phyloP scores from a whole-genome alignment of 1,139 yeast genomes.

The Blastobotrys aristatus region DNA sequence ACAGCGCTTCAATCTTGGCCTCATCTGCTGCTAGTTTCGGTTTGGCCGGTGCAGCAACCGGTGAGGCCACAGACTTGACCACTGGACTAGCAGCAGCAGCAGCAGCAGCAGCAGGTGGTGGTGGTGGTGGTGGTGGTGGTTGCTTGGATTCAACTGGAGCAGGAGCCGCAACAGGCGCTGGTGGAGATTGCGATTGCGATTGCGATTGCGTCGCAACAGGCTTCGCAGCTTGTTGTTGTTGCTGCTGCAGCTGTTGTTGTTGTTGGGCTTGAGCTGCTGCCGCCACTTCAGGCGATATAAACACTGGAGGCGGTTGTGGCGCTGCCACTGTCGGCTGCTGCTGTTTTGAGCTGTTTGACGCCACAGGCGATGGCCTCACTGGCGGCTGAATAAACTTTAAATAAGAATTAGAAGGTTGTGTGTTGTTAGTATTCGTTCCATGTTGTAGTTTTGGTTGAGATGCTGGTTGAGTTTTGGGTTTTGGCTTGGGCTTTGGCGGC shows the following conservation, averaged over 20 bases:
- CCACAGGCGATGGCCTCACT: neutral
- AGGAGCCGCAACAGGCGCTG: conserved; percentile 7
- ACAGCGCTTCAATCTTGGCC: conserved; percentile 6
- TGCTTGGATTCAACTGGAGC: neutral
- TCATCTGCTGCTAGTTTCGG: neutral
- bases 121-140: neutral
- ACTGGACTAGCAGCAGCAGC: neutral
- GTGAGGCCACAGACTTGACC: neutral
- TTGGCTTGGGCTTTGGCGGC: neutral
- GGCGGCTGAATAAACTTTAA: neutral
- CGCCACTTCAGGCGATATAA: conserved; percentile 1
- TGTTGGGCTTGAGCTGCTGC: conserved; percentile 6
- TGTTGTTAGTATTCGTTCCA: neutral
- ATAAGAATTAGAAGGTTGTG: neutral
- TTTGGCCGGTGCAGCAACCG: neutral
- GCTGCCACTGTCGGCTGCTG: too few species aligned
- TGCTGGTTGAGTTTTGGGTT: neutral
- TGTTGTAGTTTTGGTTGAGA: neutral
- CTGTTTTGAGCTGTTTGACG: too few species aligned
- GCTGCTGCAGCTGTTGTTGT: neutral
- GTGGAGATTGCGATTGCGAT: neutral
- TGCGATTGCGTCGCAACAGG: conserved; percentile 3
- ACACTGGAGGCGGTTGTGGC: too few species aligned
- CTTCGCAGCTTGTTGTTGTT: conserved; percentile 1
- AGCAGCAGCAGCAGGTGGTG: neutral